Evolutionary conservation across 2,329 filamentous ascomycete genomes (phyloP).

Genomic region (Colletotrichum destructivum): DNA sequence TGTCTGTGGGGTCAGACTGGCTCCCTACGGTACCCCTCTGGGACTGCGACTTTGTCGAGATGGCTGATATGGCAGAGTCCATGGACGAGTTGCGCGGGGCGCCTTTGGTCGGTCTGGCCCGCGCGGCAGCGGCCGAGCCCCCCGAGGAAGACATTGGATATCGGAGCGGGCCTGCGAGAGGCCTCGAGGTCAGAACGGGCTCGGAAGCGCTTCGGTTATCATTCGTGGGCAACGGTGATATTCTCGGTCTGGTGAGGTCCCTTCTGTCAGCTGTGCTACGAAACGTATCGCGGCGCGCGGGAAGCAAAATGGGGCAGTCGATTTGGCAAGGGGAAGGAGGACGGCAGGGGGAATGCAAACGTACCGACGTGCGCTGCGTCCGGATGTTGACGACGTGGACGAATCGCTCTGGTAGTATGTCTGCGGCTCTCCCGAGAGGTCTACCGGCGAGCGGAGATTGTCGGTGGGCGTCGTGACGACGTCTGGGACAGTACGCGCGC

Average conservation of each 20-base stretch:
- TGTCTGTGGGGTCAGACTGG: conserved; percentile 77
- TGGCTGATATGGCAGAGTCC: conserved; percentile 89
- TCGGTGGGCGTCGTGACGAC: conserved; percentile 52
- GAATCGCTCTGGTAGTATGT: conserved; percentile 57
- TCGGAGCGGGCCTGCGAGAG: conserved; percentile 57
- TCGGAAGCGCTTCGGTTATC: conserved; percentile 63
- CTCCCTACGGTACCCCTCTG: conserved; percentile 73
- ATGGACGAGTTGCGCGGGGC: conserved; percentile 86
- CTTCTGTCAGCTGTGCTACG: conserved; percentile 31
- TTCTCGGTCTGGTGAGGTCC: conserved; percentile 46
- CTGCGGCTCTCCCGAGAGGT: conserved; percentile 44
- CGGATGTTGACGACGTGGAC: conserved; percentile 52
- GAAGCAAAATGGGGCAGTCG: background rate
- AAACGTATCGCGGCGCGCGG: conserved; percentile 10
- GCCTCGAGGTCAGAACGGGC: conserved; percentile 59
- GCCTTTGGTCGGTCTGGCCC: conserved; percentile 56
- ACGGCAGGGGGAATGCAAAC: conserved; percentile 36
- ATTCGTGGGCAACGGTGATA: conserved; percentile 60
- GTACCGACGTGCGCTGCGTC: conserved; percentile 51
- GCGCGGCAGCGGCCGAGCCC: conserved; percentile 59
- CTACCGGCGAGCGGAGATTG: conserved; percentile 44
- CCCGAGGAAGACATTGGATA: conserved; percentile 62
- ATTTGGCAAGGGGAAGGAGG: background rate
- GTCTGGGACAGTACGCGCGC: conserved; percentile 49
- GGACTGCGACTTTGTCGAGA: conserved; percentile 73